Percentiles rank a stretch among this genome's conserved stretches.
phyloP scores from a whole-genome alignment of 495 filamentous ascomycete species.

The Aspergillus funiculosus region DNA sequence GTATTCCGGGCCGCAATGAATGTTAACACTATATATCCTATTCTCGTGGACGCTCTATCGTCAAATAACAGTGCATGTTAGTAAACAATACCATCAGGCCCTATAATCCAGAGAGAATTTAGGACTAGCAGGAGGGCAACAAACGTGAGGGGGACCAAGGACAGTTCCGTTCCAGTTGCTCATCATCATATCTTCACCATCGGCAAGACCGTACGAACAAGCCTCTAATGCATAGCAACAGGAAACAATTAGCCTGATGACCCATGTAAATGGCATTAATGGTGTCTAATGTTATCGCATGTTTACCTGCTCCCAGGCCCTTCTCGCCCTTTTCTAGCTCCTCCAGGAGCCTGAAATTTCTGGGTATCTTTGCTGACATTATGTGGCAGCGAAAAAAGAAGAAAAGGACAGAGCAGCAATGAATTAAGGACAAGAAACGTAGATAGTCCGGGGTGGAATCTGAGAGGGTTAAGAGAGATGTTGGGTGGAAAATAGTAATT shows the following conservation, averaged over 20 bases:
- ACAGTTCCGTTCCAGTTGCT: conserved; percentile 98
- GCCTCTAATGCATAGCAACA: conserved; percentile 57
- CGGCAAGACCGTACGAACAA: conserved; percentile 91
- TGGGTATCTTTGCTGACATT: conserved; percentile 80
- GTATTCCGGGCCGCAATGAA: conserved; percentile 89
- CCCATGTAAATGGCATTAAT: neutral
- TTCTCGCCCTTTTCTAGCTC: conserved; percentile 99
- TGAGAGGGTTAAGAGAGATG: conserved; percentile 2
- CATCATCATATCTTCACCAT: conserved; percentile 95
- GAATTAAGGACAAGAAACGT: neutral
- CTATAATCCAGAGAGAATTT: no score
- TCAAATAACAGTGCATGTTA: neutral
- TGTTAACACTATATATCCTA: conserved; percentile 95
- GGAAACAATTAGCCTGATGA: conserved; percentile 1
- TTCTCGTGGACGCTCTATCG: conserved; percentile 92
- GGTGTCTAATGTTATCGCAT: neutral
- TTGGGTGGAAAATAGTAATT: conserved; percentile 21
- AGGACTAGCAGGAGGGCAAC: conserved; percentile 23
- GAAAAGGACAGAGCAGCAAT: neutral
- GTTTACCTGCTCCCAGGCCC: conserved; percentile 80
- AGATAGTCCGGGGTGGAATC: neutral
- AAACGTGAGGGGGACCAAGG: conserved; percentile 89
- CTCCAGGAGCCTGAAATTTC: conserved; percentile 93
- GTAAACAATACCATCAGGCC: neutral
- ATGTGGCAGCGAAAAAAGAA: conserved; percentile 16